Percentiles rank a stretch among this genome's conserved stretches.
phyloP scores from a whole-genome alignment of 768 basidiomycete species.

The Lactifluus hygrophoroides region DNA sequence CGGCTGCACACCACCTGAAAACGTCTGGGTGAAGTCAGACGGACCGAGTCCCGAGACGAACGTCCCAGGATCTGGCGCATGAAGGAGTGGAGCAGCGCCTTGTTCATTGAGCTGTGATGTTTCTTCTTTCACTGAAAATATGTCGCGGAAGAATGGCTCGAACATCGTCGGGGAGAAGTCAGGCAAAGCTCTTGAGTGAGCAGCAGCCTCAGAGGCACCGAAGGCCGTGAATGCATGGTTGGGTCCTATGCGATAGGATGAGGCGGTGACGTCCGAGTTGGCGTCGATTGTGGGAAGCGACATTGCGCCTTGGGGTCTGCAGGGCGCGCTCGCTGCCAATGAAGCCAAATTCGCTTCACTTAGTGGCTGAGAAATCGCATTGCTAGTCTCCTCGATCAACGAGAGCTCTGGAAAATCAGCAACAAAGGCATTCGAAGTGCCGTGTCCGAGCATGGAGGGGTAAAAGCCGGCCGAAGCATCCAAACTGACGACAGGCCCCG shows the following conservation, averaged over 20 bases:
- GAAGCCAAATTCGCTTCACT: conserved; percentile 16
- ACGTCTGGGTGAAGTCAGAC: background rate
- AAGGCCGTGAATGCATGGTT: conserved; percentile 10
- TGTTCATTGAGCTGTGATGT: background rate
- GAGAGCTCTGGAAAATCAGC: conserved; percentile 16
- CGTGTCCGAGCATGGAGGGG: conserved; percentile 1
- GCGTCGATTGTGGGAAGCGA: conserved; percentile 17
- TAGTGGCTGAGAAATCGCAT: conserved; percentile 12
- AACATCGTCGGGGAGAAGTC: conserved; percentile 26
- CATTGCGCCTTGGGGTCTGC: conserved; percentile 9
- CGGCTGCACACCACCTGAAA: background rate
- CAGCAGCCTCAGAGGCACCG: conserved; percentile 10
- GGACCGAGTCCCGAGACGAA: background rate
- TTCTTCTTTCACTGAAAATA: conserved; percentile 18
- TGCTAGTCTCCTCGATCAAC: conserved; percentile 19
- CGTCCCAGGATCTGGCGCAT: background rate
- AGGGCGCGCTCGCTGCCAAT: background rate
- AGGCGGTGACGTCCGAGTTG: conserved; percentile 8
- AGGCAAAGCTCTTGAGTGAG: conserved; percentile 8
- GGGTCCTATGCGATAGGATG: conserved; percentile 4
- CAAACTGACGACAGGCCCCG: conserved; percentile 7
- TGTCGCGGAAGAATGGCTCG: conserved; percentile 26
- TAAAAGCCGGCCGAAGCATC: conserved; percentile 20
- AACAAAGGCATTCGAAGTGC: background rate
- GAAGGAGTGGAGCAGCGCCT: background rate